A percentile compares a stretch with the other conserved stretches of the same genome.
These are phyloP conservation scores for Apium graveolens DNA, from an alignment of 129 eudicot genomes.

Conservation along the genomic window DNA sequence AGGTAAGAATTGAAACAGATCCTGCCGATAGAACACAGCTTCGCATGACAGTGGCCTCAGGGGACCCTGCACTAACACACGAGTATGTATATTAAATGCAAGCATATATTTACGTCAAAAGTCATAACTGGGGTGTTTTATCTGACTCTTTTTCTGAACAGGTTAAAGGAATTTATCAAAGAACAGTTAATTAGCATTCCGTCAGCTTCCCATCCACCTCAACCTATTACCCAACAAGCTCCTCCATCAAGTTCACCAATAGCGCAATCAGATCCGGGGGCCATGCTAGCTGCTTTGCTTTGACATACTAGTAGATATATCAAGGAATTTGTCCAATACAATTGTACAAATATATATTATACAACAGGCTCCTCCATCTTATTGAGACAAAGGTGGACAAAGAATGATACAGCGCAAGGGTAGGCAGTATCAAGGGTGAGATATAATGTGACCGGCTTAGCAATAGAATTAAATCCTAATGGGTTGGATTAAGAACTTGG, in stretches of 20 bases:
- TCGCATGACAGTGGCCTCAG: slow-evolving; percentile 88
- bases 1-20: slow-evolving; percentile 91
- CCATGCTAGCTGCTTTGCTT: slow-evolving; percentile 80
- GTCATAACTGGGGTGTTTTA: background rate
- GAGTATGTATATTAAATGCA: slow-evolving; percentile 44
- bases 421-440: slow-evolving; percentile 24
- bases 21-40: slow-evolving; percentile 96
- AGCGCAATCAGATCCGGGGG: slow-evolving; percentile 71
- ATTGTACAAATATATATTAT: slow-evolving; percentile 23
- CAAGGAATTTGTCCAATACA: slow-evolving; percentile 6
- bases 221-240: slow-evolving; percentile 25
- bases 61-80: slow-evolving; percentile 75
- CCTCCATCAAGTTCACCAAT: slow-evolving; percentile 38
- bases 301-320: slow-evolving; percentile 10
- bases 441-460: slow-evolving; percentile 14
- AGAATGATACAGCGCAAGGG: slow-evolving; percentile 19
- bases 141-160: slow-evolving; percentile 17
- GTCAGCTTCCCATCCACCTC: slow-evolving; percentile 36
- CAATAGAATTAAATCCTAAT: slow-evolving; percentile 9
- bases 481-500: background rate
- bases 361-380: slow-evolving; percentile 7
- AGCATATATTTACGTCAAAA: slow-evolving; percentile 6
- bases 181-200: slow-evolving; percentile 74
- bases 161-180: slow-evolving; percentile 81
- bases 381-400: slow-evolving; percentile 3